Evolutionary conservation across 192 early-diverging fungal genomes (phyloP).

Genomic region (Podila minutissima): DNA sequence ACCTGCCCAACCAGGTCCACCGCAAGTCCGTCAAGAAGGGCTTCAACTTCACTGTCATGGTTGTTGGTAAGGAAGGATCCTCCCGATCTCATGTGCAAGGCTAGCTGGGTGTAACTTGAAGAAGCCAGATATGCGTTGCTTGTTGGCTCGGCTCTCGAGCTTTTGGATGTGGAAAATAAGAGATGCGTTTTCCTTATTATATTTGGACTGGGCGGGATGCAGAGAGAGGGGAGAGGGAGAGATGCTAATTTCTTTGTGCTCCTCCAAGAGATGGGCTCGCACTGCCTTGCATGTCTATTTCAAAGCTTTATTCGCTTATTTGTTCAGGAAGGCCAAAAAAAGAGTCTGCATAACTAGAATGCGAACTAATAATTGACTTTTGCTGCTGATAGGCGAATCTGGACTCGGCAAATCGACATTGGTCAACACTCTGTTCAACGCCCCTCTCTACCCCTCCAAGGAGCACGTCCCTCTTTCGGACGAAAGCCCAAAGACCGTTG

Average conservation of each 20-base stretch:
- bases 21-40: slow-evolving; percentile 93
- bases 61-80: slow-evolving; percentile 77
- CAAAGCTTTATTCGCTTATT: no score
- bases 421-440: slow-evolving; percentile 97
- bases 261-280: not conserved
- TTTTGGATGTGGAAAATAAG: no score
- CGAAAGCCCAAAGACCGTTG: slow-evolving; percentile 76
- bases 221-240: not conserved
- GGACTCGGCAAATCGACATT: slow-evolving; percentile 98
- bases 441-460: slow-evolving; percentile 88
- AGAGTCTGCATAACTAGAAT: no score
- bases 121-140: not conserved
- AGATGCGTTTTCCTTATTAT: no score
- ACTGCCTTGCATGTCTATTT: not conserved
- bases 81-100: not conserved
- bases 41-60: slow-evolving; percentile 97
- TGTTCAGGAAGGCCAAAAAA: no score
- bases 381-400: slow-evolving; percentile 76
- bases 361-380: no score
- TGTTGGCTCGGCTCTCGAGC: not conserved
- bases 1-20: slow-evolving; percentile 94
- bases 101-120: not conserved
- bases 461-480: slow-evolving; percentile 73
- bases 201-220: no score
- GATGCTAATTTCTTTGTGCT: not conserved